These are phyloP conservation scores for Letharia columbiana DNA, from an alignment of 495 filamentous ascomycete genomes.

Conservation along the genomic window DNA sequence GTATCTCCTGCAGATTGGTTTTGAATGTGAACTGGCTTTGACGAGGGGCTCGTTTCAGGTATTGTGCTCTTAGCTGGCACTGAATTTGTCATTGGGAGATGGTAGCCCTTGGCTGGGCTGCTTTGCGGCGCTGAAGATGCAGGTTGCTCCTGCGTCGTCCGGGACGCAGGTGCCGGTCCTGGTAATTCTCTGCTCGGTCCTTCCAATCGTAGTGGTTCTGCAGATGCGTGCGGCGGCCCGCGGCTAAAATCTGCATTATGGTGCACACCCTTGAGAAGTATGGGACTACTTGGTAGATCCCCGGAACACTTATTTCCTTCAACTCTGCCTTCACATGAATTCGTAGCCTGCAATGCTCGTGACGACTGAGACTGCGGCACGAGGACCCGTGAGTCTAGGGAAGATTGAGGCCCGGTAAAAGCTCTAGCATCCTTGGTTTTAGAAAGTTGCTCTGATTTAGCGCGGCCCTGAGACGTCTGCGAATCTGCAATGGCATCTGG, in stretches of 20 bases:
- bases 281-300: neutral
- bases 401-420: constrained; percentile 14
- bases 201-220: neutral
- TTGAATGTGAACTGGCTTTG: neutral
- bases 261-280: neutral
- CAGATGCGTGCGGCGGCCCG: neutral
- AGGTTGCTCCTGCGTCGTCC: neutral
- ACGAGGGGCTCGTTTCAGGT: neutral
- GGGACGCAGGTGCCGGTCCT: neutral
- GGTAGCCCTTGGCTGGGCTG: neutral
- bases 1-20: neutral
- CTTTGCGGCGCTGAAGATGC: neutral
- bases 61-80: neutral
- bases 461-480: constrained; percentile 35
- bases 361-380: constrained; percentile 31
- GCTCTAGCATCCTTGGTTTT: constrained; percentile 18
- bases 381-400: constrained; percentile 22
- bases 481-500: constrained; percentile 39
- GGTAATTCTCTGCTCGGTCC: neutral
- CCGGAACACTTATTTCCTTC: neutral
- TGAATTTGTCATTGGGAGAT: neutral
- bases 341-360: constrained; percentile 23
- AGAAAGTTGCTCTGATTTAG: neutral
- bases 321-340: constrained; percentile 15
- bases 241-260: neutral